Base-by-base conservation (phyloP, 2,329 filamentous ascomycete genomes). In the Dothistroma septosporum region DNA sequence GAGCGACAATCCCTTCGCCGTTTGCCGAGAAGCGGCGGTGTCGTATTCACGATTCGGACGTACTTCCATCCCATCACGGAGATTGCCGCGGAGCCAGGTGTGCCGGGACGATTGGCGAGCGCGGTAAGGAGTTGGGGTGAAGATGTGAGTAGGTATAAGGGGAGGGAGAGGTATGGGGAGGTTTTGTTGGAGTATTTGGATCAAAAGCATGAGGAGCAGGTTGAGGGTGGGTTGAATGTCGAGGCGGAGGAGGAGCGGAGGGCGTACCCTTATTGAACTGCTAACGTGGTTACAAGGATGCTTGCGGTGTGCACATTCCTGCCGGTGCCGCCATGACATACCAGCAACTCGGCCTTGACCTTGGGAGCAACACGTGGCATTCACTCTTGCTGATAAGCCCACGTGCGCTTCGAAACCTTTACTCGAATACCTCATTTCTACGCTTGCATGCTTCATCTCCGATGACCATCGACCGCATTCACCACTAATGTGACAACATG, bases 111-210 rank as follows among this genome's bases (percentile, higher is more conserved):
- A 35, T 73, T 95, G 69, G 91, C 91, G 1, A 90, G 87, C 67
- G 90, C 89, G 5, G 77, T 95, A 4, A 79, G 91, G 44, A 93
- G 90, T 73, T 94, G 91, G 91, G 89, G 87, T 0, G 85, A 88
- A 48, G 87, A 91, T 76, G 90, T 94, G 8, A 83, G 83, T 16
- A 78, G 77, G 66, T 95, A 96, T 72, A 94, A 94, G 77, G 90
- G 91, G 0, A 85, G 82, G 71, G 88, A 90, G 66, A 85, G 82
- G 76, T 95, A 92, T 74, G 83, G 81, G 21, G 84, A 87, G 28
- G 86, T 93, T 0, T 68, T 95, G 70, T 75, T 95, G 62, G 87
- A 91, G 73, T 95, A 87, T 75, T 73, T 95, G 62, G 91, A 95
- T 75, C 69, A 69, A 66, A 89, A 87, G 77, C 89, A 94, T 75